Evolutionary conservation across 2,329 filamentous ascomycete genomes (phyloP), one percentile per base, ranked within the genome.

Genomic region (Elsinoe batatas): DNA sequence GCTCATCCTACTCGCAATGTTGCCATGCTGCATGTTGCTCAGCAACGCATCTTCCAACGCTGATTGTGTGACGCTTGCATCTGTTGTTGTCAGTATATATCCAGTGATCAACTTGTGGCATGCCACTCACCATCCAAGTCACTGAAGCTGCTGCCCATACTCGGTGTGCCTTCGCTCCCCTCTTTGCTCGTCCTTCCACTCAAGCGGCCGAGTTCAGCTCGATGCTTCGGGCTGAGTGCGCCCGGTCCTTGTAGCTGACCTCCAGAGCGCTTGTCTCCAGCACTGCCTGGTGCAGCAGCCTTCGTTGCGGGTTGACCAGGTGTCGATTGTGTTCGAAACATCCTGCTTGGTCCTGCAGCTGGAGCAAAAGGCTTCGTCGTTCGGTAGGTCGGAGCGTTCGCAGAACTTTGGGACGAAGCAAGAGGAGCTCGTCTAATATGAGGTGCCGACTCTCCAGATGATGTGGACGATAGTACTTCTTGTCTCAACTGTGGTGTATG

Each of bases 71-170:
- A 91, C 83, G 15, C 86, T 88, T 15, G 85, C 82, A 74, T 91
- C 87, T 87, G 59, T 26, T 26, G 5, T 13, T 38, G 33, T 53
- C 49, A 53, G 49, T 33, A 1, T 5, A 20, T 30, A 10, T 47
- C 43, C 47, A 44, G 3, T 46, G 26, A 49, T 13, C n/a, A 38
- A 8, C 12, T 8, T 1, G 32, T 15, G 5, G 17, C 5, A 17
- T 5, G 26, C 20, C 38, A 64, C 65, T 61, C 68, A 79, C 86
- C 87, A 67, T 91, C 88, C 42, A 94, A 76, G 71, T 93, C 88
- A 69, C 87, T 91, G 64, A 89, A 93, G 63, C 87, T 91, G 67
- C 87, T 91, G 1, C 87, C 86, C 82, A 90, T 89, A 63, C 85
- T 89, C 1, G 84, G 85, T 12, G 83, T 85, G 12, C 84, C 84